These are phyloP conservation scores for Eutypa lata DNA, from an alignment of 2,329 filamentous ascomycete genomes.

Conservation along the genomic window DNA sequence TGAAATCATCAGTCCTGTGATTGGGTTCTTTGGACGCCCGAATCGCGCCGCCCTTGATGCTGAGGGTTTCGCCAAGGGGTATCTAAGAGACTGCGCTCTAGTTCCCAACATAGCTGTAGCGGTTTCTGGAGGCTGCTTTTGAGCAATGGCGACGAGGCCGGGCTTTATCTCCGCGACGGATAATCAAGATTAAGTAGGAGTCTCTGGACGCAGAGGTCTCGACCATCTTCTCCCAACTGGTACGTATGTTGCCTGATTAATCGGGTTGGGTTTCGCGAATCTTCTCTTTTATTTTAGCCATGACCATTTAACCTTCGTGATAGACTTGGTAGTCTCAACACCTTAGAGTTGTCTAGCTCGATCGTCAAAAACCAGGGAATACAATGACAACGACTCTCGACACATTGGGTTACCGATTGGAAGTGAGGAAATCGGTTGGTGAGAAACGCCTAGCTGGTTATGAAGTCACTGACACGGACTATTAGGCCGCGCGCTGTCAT, in stretches of 20 bases:
- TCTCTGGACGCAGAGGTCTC: slow-evolving; percentile 57
- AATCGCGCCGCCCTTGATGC: slow-evolving; percentile 67
- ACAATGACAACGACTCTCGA: no score
- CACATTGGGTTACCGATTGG: slow-evolving; percentile 54
- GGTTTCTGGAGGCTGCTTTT: slow-evolving; percentile 68
- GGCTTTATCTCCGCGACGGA: slow-evolving; percentile 69
- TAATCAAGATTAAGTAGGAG: slow-evolving; percentile 56
- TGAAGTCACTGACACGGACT: slow-evolving; percentile 66
- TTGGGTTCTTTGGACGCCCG: slow-evolving; percentile 65
- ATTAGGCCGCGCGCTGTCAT: slow-evolving; percentile 69
- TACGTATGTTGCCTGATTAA: slow-evolving; percentile 74
- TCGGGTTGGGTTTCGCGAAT: slow-evolving; percentile 71
- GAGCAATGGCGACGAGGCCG: slow-evolving; percentile 68
- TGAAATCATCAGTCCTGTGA: slow-evolving; percentile 73
- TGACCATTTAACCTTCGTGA: no score
- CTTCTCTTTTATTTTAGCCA: no score
- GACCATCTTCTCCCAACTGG: slow-evolving; percentile 66
- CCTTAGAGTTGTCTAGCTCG: no score
- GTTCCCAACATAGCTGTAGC: slow-evolving; percentile 58
- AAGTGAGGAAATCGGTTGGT: slow-evolving; percentile 56
- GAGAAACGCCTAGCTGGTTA: slow-evolving; percentile 65
- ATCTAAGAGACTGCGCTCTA: slow-evolving; percentile 61
- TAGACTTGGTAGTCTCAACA: no score
- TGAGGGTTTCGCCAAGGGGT: slow-evolving; percentile 60
- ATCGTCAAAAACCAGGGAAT: no score